Base-by-base conservation (phyloP, 148 eudicot species). In the Cornus controversa region DNA sequence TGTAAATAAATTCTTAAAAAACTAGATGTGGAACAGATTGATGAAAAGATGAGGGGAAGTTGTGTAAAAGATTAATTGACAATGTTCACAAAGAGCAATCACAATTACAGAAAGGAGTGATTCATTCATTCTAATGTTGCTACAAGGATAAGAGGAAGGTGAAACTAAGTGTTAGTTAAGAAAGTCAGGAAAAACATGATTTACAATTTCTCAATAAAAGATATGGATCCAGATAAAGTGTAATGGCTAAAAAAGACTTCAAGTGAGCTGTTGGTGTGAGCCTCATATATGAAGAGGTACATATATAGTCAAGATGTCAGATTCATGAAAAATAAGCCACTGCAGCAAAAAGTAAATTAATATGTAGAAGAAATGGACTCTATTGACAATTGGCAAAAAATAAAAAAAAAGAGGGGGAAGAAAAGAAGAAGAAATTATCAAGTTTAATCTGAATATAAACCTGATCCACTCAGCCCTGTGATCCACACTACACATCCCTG, bases 401-500 rank as follows among this genome's bases (percentile, higher is more conserved):
- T 3, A 2, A 45, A 45, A 3, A 45, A 53, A 24, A n/a, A n/a
- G n/a, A n/a, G n/a, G n/a, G n/a, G n/a, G n/a, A 23, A 73, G 5
- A 16, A 58, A 77, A 23, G 20, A 78, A 74, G 25, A 22, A 0
- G 34, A 20, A 14, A 22, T 20, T 63, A 18, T 6, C 34, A 25
- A 64, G 24, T 10, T 10, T 23, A 45, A 5, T 31, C 6, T 70
- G 63, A 69, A 70, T 22, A 67, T 66, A 75, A 36, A 94, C 98
- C 98, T 85, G 98, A 94, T 77, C 98, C 98, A 84, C 97, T 94
- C 31, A 94, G 97, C 73, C 98, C 97, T 5, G 98, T 94, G 69
- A 94, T 89, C 98, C 98, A 92, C 28, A 92, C 96, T 63, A 94
- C 84, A 78, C 98, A 92, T 65, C 98, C 98, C 78, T 84, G 91